phyloP scores from a whole-genome alignment of 2,329 filamentous ascomycete species.

The Penicillium nordicum region DNA sequence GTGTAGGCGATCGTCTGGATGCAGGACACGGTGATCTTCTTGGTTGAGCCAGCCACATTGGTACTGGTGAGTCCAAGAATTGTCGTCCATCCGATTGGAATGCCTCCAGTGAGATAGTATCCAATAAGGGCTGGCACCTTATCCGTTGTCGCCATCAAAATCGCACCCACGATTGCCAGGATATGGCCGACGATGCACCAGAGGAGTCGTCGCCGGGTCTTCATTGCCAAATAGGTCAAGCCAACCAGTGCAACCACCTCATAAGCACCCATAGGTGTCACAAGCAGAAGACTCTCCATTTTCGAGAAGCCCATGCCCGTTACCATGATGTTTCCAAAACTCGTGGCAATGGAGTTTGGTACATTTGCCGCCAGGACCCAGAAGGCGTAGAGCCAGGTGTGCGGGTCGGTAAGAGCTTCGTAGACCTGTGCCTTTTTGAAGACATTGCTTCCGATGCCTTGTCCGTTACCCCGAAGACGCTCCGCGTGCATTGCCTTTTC shows the following conservation, averaged over 20 bases:
- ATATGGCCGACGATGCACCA: constrained; percentile 38
- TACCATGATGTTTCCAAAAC: constrained; percentile 40
- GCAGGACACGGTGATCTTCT: constrained; percentile 37
- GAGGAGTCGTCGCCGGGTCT: constrained; percentile 33
- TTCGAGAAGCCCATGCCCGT: constrained; percentile 38
- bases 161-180: constrained; percentile 36
- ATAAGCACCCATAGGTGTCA: constrained; percentile 40
- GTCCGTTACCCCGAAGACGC: constrained; percentile 36
- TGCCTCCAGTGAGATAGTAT: constrained; percentile 40
- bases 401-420: constrained; percentile 35
- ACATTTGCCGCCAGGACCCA: constrained; percentile 40
- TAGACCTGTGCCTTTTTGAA: constrained; percentile 37
- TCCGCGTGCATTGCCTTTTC: constrained; percentile 33
- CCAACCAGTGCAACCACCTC: constrained; percentile 38
- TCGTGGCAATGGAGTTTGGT: constrained; percentile 38
- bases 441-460: constrained; percentile 33
- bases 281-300: constrained; percentile 34
- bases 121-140: constrained; percentile 36
- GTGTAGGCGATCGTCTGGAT: constrained; percentile 38
- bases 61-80: constrained; percentile 38
- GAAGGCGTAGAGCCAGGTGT: constrained; percentile 37
- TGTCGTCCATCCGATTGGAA: constrained; percentile 40
- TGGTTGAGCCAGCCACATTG: constrained; percentile 38
- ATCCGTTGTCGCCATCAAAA: constrained; percentile 41
- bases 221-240: constrained; percentile 38